Percentiles rank a stretch among this genome's conserved stretches.
Evolutionary conservation across 2,329 filamentous ascomycete genomes (phyloP).

Genomic region (Scedosporium boydii): DNA sequence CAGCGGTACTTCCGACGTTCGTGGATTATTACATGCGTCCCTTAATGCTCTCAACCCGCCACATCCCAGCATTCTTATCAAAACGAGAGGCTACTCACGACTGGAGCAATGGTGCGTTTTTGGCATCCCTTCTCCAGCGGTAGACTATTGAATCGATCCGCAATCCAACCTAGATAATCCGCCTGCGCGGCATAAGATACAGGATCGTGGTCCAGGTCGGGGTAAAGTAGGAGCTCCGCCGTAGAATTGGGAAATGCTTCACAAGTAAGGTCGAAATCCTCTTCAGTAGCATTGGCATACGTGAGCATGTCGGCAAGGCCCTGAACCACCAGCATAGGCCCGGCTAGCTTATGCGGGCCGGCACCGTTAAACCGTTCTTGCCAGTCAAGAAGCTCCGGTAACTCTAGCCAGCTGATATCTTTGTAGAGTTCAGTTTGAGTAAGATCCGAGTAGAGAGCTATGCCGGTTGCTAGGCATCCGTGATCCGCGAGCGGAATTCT

Average conservation of each 20-base stretch:
- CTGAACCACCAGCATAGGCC: conserved; percentile 15
- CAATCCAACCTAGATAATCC: conserved; percentile 7
- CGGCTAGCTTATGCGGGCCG: conserved; percentile 12
- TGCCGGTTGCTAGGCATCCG: conserved; percentile 9
- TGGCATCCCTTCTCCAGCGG: background rate
- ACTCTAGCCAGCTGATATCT: conserved; percentile 9
- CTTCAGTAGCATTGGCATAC: conserved; percentile 1
- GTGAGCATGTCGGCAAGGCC: conserved; percentile 12
- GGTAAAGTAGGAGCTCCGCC: conserved; percentile 2
- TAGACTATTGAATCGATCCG: conserved; percentile 6
- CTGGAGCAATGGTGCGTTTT: background rate
- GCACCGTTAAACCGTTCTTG: conserved; percentile 10
- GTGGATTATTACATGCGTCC: too few relatives aligned
- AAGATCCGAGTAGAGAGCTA: conserved; percentile 6
- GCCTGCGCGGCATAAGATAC: conserved; percentile 5
- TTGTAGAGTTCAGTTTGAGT: conserved; percentile 9
- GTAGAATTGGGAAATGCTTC: conserved; percentile 5
- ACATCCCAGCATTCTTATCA: too few relatives aligned
- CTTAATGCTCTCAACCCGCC: too few relatives aligned
- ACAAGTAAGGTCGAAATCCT: conserved; percentile 12
- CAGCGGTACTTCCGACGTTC: too few relatives aligned
- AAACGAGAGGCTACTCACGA: too few relatives aligned
- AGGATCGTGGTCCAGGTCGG: conserved; percentile 4
- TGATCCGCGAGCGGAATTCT: background rate
- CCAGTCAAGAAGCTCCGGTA: background rate